These are phyloP conservation scores for Cucurbita moschata DNA, from an alignment of 306 rosid species.

Conservation along the genomic window DNA sequence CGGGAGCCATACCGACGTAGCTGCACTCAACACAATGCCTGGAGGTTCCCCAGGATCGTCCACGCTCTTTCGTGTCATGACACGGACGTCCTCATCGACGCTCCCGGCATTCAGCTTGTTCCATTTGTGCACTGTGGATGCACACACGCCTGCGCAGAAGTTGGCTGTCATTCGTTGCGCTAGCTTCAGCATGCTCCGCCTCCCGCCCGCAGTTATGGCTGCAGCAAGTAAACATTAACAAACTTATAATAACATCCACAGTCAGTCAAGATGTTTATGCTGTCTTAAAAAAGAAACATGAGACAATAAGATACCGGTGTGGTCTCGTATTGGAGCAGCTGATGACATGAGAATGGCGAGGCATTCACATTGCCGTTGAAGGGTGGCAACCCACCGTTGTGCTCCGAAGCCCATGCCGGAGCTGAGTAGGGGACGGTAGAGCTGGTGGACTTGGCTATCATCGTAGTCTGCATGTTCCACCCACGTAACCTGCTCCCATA, in stretches of 20 bases:
- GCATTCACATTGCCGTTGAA: constrained; percentile 86
- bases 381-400: constrained; percentile 76
- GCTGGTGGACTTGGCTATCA: constrained; percentile 67
- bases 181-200: constrained; percentile 89
- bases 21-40: constrained; percentile 85
- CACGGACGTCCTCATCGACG: constrained; percentile 76
- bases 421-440: constrained; percentile 54
- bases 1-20: constrained; percentile 92
- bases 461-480: constrained; percentile 92
- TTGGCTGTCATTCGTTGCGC: constrained; percentile 92
- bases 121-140: constrained; percentile 89
- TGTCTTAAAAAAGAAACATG: background rate
- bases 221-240: background rate
- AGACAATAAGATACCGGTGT: constrained; percentile 25
- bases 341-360: constrained; percentile 90
- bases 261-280: background rate
- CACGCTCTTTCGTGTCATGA: constrained; percentile 84
- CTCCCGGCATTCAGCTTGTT: constrained; percentile 62
- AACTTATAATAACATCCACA: background rate
- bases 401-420: constrained; percentile 93
- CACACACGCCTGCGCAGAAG: constrained; percentile 93
- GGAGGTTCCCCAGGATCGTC: constrained; percentile 96
- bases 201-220: constrained; percentile 50
- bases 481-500: constrained; percentile 71
- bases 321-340: constrained; percentile 46